Base-by-base conservation (phyloP, 768 basidiomycete species). In the Auriculariales sp. region DNA sequence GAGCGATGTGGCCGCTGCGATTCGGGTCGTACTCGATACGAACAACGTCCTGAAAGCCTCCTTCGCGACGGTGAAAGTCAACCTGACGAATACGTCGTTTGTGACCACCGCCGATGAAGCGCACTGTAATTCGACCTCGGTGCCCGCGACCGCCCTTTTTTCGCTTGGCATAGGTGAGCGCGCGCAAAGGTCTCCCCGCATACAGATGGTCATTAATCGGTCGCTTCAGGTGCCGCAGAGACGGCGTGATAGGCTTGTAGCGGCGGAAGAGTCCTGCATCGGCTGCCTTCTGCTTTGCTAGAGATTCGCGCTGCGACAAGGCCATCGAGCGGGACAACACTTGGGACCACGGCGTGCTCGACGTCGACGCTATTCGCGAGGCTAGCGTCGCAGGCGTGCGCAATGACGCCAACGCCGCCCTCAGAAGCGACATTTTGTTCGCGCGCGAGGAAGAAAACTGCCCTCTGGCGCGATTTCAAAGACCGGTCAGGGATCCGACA, bases 11-110 rank as follows among this genome's bases (percentile, higher is more conserved):
- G 5, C 88, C 90, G 30, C 82, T 86, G 36, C 95, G 75, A 3
- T 86, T 86, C 0, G 95, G 95, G 69, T 98, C 95, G 60, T 94
- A 99, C 67, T 98, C 95, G 56, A 99, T 88, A 44, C 95, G 77
- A 3, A 93, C 75, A 39, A 98, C 91, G 56, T 93, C 87, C 59
- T 88, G 86, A 30, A 81, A 67, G 7, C 94, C 94, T 1, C 77
- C 70, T 52, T 81, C 79, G n/a, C 68, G 66, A 49, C 95, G 76
- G 63, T 71, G 66, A 59, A 94, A 98, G 65, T 99, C 95, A 49
- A 99, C 66, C 32, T 79, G 71, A 28, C 95, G 81, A 53, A 94
- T 79, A 29, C 95, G 79, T 52, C 81, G 79, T 53, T 75, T 78
- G 68, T 94, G 92, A 0, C 95, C 95, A 4, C 95, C 95, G 11